phyloP scores from a whole-genome alignment of 495 filamentous ascomycete species.

The Alectoria sarmentosa region DNA sequence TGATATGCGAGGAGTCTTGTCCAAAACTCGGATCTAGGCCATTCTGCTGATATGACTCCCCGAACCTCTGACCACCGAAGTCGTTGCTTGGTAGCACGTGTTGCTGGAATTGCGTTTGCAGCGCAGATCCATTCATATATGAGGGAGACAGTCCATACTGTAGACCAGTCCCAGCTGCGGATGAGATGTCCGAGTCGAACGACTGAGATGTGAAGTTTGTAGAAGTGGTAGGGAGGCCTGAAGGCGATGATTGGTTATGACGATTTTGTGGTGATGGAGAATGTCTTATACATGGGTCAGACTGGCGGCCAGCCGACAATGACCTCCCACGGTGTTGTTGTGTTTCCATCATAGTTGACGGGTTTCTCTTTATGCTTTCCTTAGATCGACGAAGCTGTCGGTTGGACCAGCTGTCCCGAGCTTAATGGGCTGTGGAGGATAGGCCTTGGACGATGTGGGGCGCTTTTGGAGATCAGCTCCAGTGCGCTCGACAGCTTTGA shows the following conservation, averaged over 20 bases:
- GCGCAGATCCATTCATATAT: constrained; percentile 22
- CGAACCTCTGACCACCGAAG: constrained; percentile 18
- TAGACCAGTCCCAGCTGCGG: constrained; percentile 14
- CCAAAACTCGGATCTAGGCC: constrained; percentile 17
- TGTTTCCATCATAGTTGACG: constrained; percentile 20
- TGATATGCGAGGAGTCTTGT: constrained; percentile 17
- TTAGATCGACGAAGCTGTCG: constrained; percentile 15
- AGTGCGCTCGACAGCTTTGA: constrained; percentile 6
- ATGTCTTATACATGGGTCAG: constrained; percentile 25
- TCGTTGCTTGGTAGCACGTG: constrained; percentile 22
- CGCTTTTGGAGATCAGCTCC: constrained; percentile 12
- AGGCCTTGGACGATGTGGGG: constrained; percentile 17
- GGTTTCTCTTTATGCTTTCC: constrained; percentile 11
- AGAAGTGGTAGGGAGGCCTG: constrained; percentile 15
- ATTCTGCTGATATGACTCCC: constrained; percentile 21
- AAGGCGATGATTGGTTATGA: constrained; percentile 16
- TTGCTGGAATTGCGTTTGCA: constrained; percentile 20
- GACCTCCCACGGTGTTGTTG: constrained; percentile 26
- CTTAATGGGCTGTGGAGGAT: constrained; percentile 21
- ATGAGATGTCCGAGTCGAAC: constrained; percentile 20
- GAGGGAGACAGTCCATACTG: constrained; percentile 21
- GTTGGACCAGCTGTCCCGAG: constrained; percentile 16
- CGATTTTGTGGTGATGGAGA: constrained; percentile 28
- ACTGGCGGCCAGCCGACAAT: constrained; percentile 23
- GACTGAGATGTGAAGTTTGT: constrained; percentile 19